Base-by-base conservation (phyloP, 1,284 basidiomycete species). In the Erythrobasidium hasegawianum region DNA sequence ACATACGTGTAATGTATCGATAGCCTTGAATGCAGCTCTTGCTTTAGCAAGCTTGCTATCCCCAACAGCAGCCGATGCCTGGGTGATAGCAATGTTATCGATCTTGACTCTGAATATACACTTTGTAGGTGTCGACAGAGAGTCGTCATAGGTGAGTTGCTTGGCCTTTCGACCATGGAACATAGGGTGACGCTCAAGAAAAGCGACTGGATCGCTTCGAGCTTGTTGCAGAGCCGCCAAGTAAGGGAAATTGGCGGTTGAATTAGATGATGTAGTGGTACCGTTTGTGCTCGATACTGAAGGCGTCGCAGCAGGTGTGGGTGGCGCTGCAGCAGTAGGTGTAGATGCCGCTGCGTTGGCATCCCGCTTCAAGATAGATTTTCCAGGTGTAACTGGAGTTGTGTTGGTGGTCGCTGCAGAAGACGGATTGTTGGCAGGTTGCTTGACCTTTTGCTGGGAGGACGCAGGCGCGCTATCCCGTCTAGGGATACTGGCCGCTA, bases 21-120 rank as follows among this genome's bases (percentile, higher is more conserved):
- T 65, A 20, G 62, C 56, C 29, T 65, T 65, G 55, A 65, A 65
- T n/a, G 62, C 62, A 24, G 62, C 62, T 41, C 62, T 65, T 9
- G 62, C 62, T 43, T 65, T 65, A 9, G 62, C 62, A n/a, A 65
- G 62, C 40, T 65, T 65, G 27, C 33, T 14, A 57, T 65, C 62
- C 26, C 47, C 41, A n/a, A n/a, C 56, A 29, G 62, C 62, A 16
- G 62, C 62, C 2, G 62, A 55, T n/a, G 62, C 53, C 45, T 33
- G 18, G 13, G 55, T 45, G 5, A 65, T 56, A 3, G 45, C 8
- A 10, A 29, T 49, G 16, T 56, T 56, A 43, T 65, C 62, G 27
- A 65, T 49, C 22, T 57, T 57, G 26, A 65, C 43, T n/a, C 53
- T 50, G 13, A 65, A 29, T 16, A 65, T 55, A 33, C 55, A 49